Percentiles rank a stretch among this genome's conserved stretches.
phyloP scores from a whole-genome alignment of 2,329 filamentous ascomycete species.

The Fusarium bulbicola region DNA sequence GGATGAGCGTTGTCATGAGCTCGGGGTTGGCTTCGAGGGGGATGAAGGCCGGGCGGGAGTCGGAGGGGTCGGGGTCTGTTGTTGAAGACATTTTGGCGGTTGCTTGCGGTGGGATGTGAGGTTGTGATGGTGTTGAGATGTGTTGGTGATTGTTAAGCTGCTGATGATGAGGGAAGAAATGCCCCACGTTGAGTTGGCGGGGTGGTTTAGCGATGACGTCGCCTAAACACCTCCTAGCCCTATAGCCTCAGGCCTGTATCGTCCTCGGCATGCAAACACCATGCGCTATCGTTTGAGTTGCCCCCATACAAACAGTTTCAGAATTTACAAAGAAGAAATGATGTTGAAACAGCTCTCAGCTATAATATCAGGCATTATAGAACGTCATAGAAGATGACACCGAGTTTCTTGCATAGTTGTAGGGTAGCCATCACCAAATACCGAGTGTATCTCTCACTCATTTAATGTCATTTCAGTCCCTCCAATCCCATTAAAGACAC shows the following conservation, averaged over 20 bases:
- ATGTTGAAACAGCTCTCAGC: not conserved
- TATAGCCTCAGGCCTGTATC: not conserved
- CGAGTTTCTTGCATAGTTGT: not conserved
- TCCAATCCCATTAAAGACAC: constrained; percentile 8
- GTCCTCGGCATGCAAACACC: not conserved
- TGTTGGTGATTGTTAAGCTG: not conserved
- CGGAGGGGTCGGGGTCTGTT: constrained; percentile 53
- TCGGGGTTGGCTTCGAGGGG: constrained; percentile 81
- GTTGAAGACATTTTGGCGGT: constrained; percentile 44
- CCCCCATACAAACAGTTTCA: not conserved
- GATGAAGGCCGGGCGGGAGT: constrained; percentile 60
- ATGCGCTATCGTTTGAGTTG: no score
- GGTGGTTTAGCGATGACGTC: constrained; percentile 24
- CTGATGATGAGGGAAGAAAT: not conserved
- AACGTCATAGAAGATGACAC: not conserved
- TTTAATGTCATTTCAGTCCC: not conserved
- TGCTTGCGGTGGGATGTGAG: not conserved
- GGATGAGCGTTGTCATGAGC: constrained; percentile 85
- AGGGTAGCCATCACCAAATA: not conserved
- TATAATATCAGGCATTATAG: not conserved
- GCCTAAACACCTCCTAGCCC: not conserved
- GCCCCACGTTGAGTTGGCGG: constrained; percentile 22
- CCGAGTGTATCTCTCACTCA: not conserved
- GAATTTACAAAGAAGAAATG: not conserved
- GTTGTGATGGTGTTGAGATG: not conserved